A percentile compares a stretch with the other conserved stretches of the same genome.
Conservation (phyloP, 495 filamentous ascomycete species). For the Hapsidospora chrysogenum region DNA sequence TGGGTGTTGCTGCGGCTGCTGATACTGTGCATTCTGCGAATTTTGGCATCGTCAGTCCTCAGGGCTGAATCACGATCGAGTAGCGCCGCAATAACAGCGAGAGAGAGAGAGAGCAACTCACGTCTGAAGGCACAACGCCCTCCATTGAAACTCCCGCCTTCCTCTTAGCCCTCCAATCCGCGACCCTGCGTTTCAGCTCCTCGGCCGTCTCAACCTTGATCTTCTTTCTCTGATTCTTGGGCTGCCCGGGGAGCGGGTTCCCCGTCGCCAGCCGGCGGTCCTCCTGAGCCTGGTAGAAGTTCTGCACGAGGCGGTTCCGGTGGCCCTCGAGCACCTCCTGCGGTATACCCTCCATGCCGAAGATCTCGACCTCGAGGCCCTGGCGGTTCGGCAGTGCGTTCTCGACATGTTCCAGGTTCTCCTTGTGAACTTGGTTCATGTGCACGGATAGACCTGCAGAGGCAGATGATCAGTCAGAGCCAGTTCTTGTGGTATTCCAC, state of each 20-base stretch:
- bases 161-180: conserved; percentile 61
- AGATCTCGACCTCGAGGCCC: conserved; percentile 82
- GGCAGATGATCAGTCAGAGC: too few relatives aligned
- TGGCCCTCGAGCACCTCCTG: conserved; percentile 69
- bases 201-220: conserved; percentile 60
- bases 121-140: conserved; percentile 19
- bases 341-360: conserved; percentile 94
- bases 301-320: conserved; percentile 64
- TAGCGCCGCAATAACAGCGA: too few relatives aligned
- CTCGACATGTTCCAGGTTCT: conserved; percentile 67
- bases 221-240: conserved; percentile 49
- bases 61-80: too few relatives aligned
- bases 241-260: conserved; percentile 52
- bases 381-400: conserved; percentile 77
- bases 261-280: conserved; percentile 70
- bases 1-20: conserved; percentile 5
- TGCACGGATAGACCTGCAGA: conserved; percentile 73
- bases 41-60: not conserved
- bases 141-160: conserved; percentile 27
- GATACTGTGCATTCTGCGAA: conserved; percentile 17
- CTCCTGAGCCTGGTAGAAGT: conserved; percentile 71
- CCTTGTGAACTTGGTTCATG: conserved; percentile 97
- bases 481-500: conserved; percentile 6
- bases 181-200: conserved; percentile 68
- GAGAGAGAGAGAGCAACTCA: too few relatives aligned